A percentile compares a stretch with the other conserved stretches of the same genome.
Conservation (phyloP, 768 basidiomycete genomes). For the Boletus rufocinnamomeus region DNA sequence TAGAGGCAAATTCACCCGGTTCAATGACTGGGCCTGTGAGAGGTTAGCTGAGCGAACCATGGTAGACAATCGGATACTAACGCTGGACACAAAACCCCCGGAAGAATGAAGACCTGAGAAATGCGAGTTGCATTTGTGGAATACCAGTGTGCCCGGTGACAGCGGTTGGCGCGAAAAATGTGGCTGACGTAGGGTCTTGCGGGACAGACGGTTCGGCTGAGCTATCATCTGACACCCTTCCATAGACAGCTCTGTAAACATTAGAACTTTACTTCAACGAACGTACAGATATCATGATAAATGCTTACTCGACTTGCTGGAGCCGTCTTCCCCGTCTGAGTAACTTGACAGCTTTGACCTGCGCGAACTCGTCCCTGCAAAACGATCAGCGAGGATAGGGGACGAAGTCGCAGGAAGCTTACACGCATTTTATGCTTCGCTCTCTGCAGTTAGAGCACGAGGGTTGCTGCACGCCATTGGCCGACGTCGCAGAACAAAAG, state of each 20-base stretch:
- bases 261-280: constrained; percentile 5
- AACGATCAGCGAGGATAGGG: constrained; percentile 10
- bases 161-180: constrained; percentile 8
- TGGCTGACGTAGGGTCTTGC: constrained; percentile 23
- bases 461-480: constrained; percentile 41
- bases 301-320: constrained; percentile 80
- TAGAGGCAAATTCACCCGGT: constrained; percentile 71
- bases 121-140: constrained; percentile 72
- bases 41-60: constrained; percentile 8
- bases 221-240: constrained; percentile 57
- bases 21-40: constrained; percentile 81
- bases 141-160: constrained; percentile 45
- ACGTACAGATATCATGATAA: constrained; percentile 3
- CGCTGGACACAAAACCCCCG: constrained; percentile 82
- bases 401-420: constrained; percentile 37
- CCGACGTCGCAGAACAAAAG: constrained; percentile 53
- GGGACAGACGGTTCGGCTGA: constrained; percentile 20
- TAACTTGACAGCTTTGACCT: constrained; percentile 87
- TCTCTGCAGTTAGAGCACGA: constrained; percentile 90
- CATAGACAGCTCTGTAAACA: constrained; percentile 67
- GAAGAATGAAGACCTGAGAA: constrained; percentile 87
- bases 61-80: constrained; percentile 38
- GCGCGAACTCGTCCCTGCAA: constrained; percentile 84
- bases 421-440: constrained; percentile 92
- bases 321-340: constrained; percentile 76